These are phyloP conservation scores for Leishmania tarentolae DNA, from an alignment of 208 protist species.

Conservation along the genomic window DNA sequence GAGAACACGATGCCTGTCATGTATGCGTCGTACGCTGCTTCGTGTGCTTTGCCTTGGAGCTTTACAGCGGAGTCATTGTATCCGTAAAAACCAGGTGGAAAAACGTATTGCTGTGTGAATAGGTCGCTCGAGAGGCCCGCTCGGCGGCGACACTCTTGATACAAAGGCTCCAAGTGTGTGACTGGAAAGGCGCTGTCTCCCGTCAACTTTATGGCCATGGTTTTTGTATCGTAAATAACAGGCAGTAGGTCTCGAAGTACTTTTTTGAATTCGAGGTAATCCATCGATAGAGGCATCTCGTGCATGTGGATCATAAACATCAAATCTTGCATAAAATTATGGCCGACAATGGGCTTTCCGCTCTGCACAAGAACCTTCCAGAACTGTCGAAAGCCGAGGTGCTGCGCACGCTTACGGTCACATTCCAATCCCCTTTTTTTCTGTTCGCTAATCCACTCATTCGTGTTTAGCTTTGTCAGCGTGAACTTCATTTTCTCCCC, in stretches of 20 bases:
- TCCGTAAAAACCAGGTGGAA: conserved; percentile 53
- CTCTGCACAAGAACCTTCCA: conserved; percentile 67
- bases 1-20: conserved; percentile 73
- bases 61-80: conserved; percentile 48
- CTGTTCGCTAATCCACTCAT: conserved; percentile 10
- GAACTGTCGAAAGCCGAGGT: conserved; percentile 59
- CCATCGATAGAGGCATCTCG: conserved; percentile 40
- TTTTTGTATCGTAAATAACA: conserved; percentile 77
- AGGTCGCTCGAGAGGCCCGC: conserved; percentile 4
- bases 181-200: conserved; percentile 17
- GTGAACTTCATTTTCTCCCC: conserved; percentile 36
- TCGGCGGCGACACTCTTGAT: conserved; percentile 34
- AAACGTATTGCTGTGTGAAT: conserved; percentile 28
- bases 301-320: conserved; percentile 90
- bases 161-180: conserved; percentile 48
- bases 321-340: conserved; percentile 82
- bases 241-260: conserved; percentile 40
- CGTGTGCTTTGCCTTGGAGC: conserved; percentile 45
- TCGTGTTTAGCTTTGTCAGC: conserved; percentile 11
- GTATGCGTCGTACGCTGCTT: conserved; percentile 77
- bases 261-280: conserved; percentile 61
- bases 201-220: conserved; percentile 31
- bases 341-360: conserved; percentile 76
- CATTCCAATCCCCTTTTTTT: neutral
- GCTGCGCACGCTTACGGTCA: conserved; percentile 14